A percentile compares a stretch with the other conserved stretches of the same genome.
These are phyloP conservation scores for Coleophoma crateriformis DNA, from an alignment of 2,329 filamentous ascomycete genomes.

Conservation along the genomic window DNA sequence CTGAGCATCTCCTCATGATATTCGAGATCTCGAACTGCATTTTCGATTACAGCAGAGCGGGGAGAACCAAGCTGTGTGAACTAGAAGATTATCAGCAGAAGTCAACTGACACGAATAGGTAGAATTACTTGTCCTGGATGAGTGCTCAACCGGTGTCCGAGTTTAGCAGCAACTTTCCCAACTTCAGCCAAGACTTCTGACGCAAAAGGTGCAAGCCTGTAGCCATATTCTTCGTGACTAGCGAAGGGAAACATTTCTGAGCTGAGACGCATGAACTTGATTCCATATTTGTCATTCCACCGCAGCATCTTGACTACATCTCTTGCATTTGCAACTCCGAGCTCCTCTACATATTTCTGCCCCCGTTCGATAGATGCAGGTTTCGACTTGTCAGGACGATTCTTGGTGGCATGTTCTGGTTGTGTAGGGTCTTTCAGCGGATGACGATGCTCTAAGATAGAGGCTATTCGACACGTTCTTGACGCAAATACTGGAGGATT, in stretches of 20 bases:
- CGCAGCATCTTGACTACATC: conserved; percentile 81
- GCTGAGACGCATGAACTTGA: conserved; percentile 86
- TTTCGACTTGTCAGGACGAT: conserved; percentile 71
- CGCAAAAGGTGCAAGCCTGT: conserved; percentile 78
- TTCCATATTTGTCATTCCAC: conserved; percentile 90
- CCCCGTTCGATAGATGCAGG: conserved; percentile 63
- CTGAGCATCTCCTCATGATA: conserved; percentile 85
- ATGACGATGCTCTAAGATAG: conserved; percentile 83
- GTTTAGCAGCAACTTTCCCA: conserved; percentile 68
- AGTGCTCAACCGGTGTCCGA: conserved; percentile 81
- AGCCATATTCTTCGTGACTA: conserved; percentile 81
- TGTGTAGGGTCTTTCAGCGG: conserved; percentile 70
- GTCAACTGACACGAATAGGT: neutral
- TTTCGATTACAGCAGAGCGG: conserved; percentile 67
- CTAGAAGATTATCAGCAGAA: conserved; percentile 26
- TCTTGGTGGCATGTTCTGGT: conserved; percentile 78
- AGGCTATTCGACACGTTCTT: conserved; percentile 83
- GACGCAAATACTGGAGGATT: conserved; percentile 86
- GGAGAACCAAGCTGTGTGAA: conserved; percentile 91
- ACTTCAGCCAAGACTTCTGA: conserved; percentile 70
- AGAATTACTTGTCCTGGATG: conserved; percentile 69
- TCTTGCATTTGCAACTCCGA: conserved; percentile 76
- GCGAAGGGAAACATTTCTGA: conserved; percentile 98
- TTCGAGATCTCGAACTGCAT: conserved; percentile 73
- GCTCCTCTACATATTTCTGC: conserved; percentile 64